These are phyloP conservation scores for Sporothrix dimorphospora DNA, from an alignment of 2,329 filamentous ascomycete species.

Conservation along the genomic window DNA sequence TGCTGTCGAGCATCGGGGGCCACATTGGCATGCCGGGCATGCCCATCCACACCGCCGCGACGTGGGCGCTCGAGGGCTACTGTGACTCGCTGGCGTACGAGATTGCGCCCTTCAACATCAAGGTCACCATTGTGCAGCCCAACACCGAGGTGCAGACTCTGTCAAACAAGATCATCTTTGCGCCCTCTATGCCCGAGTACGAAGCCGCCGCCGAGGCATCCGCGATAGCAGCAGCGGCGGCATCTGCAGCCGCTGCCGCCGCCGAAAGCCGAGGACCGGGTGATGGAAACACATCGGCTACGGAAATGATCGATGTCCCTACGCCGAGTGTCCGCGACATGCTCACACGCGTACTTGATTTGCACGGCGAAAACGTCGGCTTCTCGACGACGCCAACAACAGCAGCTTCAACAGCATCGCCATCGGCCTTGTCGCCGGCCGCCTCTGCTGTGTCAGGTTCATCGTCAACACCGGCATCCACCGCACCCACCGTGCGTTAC, in stretches of 20 bases:
- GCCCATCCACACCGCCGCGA: conserved; percentile 86
- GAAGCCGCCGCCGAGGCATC: conserved; percentile 52
- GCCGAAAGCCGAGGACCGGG: neutral
- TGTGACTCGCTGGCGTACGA: conserved; percentile 96
- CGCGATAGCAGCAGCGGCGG: conserved; percentile 58
- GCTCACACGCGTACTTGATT: conserved; percentile 76
- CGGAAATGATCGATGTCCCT: conserved; percentile 6
- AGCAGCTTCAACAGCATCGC: neutral
- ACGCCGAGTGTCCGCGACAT: conserved; percentile 85
- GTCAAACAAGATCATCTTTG: conserved; percentile 83
- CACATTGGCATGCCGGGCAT: conserved; percentile 92
- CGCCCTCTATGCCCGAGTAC: conserved; percentile 68
- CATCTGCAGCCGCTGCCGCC: neutral
- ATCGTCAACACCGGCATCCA: conserved; percentile 49
- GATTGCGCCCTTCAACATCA: conserved; percentile 94
- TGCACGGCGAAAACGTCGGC: conserved; percentile 67
- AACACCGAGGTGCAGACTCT: conserved; percentile 90
- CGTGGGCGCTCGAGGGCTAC: conserved; percentile 94
- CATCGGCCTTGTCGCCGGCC: neutral
- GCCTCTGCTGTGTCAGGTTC: neutral
- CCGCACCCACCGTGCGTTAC: conserved; percentile 69
- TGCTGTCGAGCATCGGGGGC: conserved; percentile 86
- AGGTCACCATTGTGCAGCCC: conserved; percentile 92
- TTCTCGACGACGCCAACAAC: conserved; percentile 38
- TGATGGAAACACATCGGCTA: neutral